A percentile compares a stretch with the other conserved stretches of the same genome.
These are phyloP conservation scores for Anisodus tanguticus DNA, from an alignment of 257 asterid species.

Conservation along the genomic window DNA sequence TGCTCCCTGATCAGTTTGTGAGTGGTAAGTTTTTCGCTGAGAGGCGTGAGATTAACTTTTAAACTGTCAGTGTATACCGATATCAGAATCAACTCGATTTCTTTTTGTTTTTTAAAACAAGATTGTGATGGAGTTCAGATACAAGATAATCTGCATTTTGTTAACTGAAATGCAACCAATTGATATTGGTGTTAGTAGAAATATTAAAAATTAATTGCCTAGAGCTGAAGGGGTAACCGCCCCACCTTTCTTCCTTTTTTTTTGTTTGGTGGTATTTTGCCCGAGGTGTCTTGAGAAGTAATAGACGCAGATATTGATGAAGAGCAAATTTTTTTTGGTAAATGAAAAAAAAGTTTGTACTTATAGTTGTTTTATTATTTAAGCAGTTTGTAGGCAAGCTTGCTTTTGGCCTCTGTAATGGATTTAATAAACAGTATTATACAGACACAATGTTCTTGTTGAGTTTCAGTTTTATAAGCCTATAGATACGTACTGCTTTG, in stretches of 20 bases:
- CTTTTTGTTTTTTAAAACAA: neutral
- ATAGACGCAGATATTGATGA: neutral
- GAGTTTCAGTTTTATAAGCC: neutral
- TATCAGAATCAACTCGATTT: neutral
- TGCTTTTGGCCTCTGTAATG: neutral
- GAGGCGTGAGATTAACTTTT: constrained; percentile 91
- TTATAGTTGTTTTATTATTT: neutral
- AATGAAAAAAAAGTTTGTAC: neutral
- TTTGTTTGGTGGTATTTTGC: neutral
- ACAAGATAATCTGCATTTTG: constrained; percentile 15
- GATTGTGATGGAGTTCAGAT: neutral
- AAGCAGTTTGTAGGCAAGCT: neutral
- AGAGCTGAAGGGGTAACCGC: neutral
- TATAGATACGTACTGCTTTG: neutral
- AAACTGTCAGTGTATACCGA: neutral
- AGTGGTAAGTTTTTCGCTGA: constrained; percentile 85
- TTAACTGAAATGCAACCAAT: neutral
- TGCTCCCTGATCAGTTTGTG: constrained; percentile 60
- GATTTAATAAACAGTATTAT: neutral
- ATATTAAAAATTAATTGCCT: neutral
- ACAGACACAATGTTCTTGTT: neutral
- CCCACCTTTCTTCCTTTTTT: too few relatives aligned
- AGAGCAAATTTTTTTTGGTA: neutral
- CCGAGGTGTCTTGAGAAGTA: neutral
- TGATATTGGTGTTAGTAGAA: neutral